Conservation (phyloP, 257 asterid species). For the Cinchona pubescens region DNA sequence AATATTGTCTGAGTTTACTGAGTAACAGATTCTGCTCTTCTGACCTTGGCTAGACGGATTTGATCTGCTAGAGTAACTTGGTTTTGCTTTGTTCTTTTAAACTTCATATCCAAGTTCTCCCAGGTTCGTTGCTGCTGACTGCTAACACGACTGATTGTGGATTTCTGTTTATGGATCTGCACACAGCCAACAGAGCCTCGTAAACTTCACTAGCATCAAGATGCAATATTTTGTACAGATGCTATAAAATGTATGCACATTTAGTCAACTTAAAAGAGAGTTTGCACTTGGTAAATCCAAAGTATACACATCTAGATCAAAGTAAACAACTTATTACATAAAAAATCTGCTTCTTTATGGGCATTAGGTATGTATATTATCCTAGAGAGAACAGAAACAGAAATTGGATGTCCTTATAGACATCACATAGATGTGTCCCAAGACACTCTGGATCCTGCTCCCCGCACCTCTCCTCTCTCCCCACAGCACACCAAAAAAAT, state of each 20-base stretch:
- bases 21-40: slow-evolving; percentile 40
- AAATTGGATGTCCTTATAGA: too few relatives aligned
- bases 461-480: too few relatives aligned
- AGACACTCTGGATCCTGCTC: too few relatives aligned
- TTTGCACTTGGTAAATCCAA: neutral
- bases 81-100: slow-evolving; percentile 37
- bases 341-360: neutral
- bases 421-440: too few relatives aligned
- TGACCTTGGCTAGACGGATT: slow-evolving; percentile 67
- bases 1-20: neutral
- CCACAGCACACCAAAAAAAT: too few relatives aligned
- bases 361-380: too few relatives aligned
- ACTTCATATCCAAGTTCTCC: slow-evolving; percentile 58
- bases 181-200: neutral
- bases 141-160: slow-evolving; percentile 39
- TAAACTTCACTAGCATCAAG: neutral
- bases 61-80: slow-evolving; percentile 69
- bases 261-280: neutral
- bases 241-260: neutral
- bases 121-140: slow-evolving; percentile 47
- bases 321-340: too few relatives aligned
- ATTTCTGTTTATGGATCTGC: slow-evolving; percentile 73
- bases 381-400: too few relatives aligned
- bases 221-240: neutral
- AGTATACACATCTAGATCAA: neutral